Base-by-base conservation (phyloP, 2,329 filamentous ascomycete species). In the Sclerotinia trifoliorum region DNA sequence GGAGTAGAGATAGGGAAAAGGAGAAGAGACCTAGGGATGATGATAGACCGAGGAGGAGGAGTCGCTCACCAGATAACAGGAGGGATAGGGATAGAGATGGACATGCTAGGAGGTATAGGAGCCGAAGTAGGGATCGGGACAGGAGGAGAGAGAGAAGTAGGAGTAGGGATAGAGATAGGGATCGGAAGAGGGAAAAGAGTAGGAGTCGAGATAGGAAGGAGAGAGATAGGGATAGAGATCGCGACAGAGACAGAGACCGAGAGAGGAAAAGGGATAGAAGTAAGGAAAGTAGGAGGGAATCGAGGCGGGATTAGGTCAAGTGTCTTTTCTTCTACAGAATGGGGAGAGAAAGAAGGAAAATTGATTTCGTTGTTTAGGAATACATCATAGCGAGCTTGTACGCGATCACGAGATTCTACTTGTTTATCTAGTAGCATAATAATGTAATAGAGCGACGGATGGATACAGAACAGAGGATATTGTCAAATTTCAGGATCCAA, bases 1-100 rank as follows among this genome's bases (percentile, higher is more conserved):
- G 73, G 63, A 77, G 73, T 62, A 70, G 73, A 60, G 71, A 74
- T 42, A 69, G 74, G 46, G 71, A 74, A 35, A 68, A 67, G 44
- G 69, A 70, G 29, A 54, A 52, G 42, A 68, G 69, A 65, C 17
- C 69, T 32, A 58, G 51, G 52, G 49, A 71, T 54, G 67, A 71
- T 42, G 65, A 66, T 17, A 70, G 71, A 21, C 52, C 69, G 46
- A 65, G 70, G 52, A 68, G 71, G 21, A 68, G 71, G 39, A 73
- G 71, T 51, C 61, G 60, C 19, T 68, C 60, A 5, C 61, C 66
- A 2, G 61, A 65, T 51, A 44, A 68, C 57, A 68, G 66, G 61
- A 68, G 61, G 32, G 66, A 65, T 49, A 65, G 61, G 15, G 44
- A 61, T 17, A 61, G 55, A 54, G 57, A 61, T 62, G 52, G 48